Base-by-base conservation (phyloP, 192 early-diverging fungal species). In the Ambispora gerdemannii region DNA sequence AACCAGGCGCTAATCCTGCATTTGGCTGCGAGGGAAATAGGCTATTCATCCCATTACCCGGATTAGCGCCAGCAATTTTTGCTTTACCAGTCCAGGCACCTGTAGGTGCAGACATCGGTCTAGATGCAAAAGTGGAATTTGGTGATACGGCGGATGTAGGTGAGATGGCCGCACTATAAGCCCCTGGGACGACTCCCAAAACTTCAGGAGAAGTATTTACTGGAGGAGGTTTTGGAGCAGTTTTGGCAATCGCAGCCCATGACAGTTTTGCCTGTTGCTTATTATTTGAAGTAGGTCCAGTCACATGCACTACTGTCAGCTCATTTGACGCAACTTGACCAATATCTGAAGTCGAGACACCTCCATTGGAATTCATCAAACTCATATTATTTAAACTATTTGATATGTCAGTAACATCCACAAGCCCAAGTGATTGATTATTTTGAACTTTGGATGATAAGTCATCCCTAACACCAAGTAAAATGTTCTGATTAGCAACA, bases 151-250 rank as follows among this genome's bases (percentile, higher is more conserved):
- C 35, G 13, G 68, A 50, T 3, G 53, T 22, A 36, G 67, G 67
- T 43, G 68, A 70, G 47, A 70, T 70, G 6, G 68, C 68, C 17
- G 68, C 55, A 60, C 55, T 60, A 70, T 49, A 70, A 28, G 68
- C 36, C 4, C 68, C 68, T 35, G 52, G 22, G 2, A 55, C 67
- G 10, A 33, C 51, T 24, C 68, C 68, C 27, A 70, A 22, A 20
- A 70, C 68, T 24, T 70, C 68, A 2, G 55, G 68, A 17, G 68
- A 70, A 20, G 68, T 70, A 50, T 60, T 70, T 8, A 70, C 56
- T 22, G 68, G 68, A 31, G 68, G 56, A 6, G 68, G 68, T 25
- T 70, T 70, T 10, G 68, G 68, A 2, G 55, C 55, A n/a, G 55
- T 70, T 58, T 60, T 60, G 15, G 68, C 68, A 60, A 70, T 60